phyloP scores from a whole-genome alignment of 352 stramenopile species.

The Aphanomyces euteiches region DNA sequence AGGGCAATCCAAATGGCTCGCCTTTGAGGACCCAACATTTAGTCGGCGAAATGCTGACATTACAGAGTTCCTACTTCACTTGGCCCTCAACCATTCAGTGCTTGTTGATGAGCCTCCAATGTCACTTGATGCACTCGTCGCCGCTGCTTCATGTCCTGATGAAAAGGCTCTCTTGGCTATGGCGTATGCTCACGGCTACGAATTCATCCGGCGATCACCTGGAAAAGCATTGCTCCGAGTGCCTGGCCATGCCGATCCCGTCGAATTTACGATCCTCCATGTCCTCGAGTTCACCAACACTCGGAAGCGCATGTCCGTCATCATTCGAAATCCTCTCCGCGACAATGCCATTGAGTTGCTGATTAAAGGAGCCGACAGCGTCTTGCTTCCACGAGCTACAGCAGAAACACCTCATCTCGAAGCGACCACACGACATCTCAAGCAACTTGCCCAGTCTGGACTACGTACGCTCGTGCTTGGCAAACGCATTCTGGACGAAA shows the following conservation, averaged over 20 bases:
- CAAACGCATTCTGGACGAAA: conserved; percentile 41
- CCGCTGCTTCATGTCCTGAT: conserved; percentile 55
- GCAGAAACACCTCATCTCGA: conserved; percentile 47
- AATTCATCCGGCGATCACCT: conserved; percentile 43
- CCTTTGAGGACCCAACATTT: conserved; percentile 15
- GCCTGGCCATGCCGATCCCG: neutral
- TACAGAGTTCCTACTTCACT: conserved; percentile 42
- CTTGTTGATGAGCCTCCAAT: conserved; percentile 57
- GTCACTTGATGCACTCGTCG: conserved; percentile 43
- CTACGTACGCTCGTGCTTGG: conserved; percentile 80
- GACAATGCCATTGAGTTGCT: neutral
- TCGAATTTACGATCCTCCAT: conserved; percentile 45
- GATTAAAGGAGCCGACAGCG: conserved; percentile 74
- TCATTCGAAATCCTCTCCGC: conserved; percentile 35
- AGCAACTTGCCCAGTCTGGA: conserved; percentile 72
- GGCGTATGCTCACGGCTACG: conserved; percentile 58
- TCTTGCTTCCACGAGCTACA: conserved; percentile 66
- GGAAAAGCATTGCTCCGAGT: conserved; percentile 26
- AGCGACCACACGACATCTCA: conserved; percentile 47
- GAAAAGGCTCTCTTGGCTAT: conserved; percentile 66
- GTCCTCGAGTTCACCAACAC: conserved; percentile 65
- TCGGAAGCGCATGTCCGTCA: conserved; percentile 73
- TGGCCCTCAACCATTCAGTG: conserved; percentile 66
- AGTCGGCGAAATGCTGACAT: neutral
- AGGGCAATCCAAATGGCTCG: conserved; percentile 22